These are phyloP conservation scores for Sabuloglossum arenarium DNA, from an alignment of 495 filamentous ascomycete genomes.

Conservation along the genomic window DNA sequence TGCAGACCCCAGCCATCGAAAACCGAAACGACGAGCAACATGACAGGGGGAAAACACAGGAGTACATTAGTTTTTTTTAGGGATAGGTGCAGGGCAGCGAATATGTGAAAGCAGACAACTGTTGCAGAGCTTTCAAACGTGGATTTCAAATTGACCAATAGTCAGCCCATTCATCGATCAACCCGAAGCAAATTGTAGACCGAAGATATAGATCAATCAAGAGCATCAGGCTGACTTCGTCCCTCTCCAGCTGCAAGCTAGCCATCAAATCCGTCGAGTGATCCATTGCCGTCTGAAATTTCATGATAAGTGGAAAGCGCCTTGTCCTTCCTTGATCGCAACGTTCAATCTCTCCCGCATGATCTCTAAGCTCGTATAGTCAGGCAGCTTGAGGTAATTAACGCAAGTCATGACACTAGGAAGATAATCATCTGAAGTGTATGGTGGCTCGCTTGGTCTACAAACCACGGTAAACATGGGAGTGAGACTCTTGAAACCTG, in stretches of 20 bases:
- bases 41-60: background rate
- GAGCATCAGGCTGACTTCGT: background rate
- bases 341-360: constrained; percentile 55
- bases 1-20: background rate
- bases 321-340: constrained; percentile 93
- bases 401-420: constrained; percentile 99
- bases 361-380: constrained; percentile 67
- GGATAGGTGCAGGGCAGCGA: background rate
- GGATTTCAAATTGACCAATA: background rate
- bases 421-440: constrained; percentile 88
- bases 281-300: background rate
- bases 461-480: constrained; percentile 99
- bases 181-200: background rate
- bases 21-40: background rate
- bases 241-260: background rate
- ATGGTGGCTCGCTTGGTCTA: constrained; percentile 88
- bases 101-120: background rate
- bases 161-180: background rate
- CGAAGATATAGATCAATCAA: background rate
- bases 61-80: background rate
- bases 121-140: background rate
- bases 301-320: constrained; percentile 91
- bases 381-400: constrained; percentile 96
- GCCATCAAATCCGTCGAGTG: background rate
- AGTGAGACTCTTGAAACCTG: constrained; percentile 90